These are phyloP conservation scores for Penicillium fuscoglaucum DNA, from an alignment of 2,329 filamentous ascomycete genomes.

Conservation along the genomic window DNA sequence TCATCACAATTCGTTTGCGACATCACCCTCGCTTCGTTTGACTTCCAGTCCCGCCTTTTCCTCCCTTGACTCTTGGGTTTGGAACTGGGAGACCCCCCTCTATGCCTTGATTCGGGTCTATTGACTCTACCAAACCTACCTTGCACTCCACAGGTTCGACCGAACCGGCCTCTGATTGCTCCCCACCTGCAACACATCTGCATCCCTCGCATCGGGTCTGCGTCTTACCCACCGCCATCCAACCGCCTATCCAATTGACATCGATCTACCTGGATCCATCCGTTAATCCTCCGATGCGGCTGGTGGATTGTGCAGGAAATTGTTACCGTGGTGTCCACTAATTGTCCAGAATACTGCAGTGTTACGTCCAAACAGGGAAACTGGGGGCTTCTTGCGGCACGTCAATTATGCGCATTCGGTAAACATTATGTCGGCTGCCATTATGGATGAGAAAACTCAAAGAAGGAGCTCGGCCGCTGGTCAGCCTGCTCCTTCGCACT, in stretches of 20 bases:
- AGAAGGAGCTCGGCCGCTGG: constrained; percentile 28
- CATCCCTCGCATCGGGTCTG: constrained; percentile 25
- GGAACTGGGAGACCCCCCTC: neutral
- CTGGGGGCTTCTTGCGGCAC: constrained; percentile 19
- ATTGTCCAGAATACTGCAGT: constrained; percentile 22
- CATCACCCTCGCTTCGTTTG: constrained; percentile 13
- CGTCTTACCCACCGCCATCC: constrained; percentile 6
- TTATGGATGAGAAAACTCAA: constrained; percentile 30
- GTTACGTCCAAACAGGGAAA: constrained; percentile 23
- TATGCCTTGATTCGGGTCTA: constrained; percentile 5
- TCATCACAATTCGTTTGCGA: constrained; percentile 16
- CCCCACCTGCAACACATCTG: constrained; percentile 11
- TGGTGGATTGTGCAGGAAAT: constrained; percentile 15
- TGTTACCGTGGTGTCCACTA: constrained; percentile 9
- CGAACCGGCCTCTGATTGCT: constrained; percentile 16
- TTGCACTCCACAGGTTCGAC: constrained; percentile 16
- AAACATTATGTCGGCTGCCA: constrained; percentile 19
- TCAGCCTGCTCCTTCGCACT: constrained; percentile 27
- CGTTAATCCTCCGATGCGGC: constrained; percentile 22
- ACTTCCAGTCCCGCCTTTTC: neutral
- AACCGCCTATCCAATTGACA: constrained; percentile 16
- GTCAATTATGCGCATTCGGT: constrained; percentile 29
- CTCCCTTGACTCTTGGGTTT: constrained; percentile 4
- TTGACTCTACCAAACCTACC: constrained; percentile 11
- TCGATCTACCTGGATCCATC: constrained; percentile 6